Evolutionary conservation across 2,329 filamentous ascomycete genomes (phyloP).

Genomic region (Metarhizium album): DNA sequence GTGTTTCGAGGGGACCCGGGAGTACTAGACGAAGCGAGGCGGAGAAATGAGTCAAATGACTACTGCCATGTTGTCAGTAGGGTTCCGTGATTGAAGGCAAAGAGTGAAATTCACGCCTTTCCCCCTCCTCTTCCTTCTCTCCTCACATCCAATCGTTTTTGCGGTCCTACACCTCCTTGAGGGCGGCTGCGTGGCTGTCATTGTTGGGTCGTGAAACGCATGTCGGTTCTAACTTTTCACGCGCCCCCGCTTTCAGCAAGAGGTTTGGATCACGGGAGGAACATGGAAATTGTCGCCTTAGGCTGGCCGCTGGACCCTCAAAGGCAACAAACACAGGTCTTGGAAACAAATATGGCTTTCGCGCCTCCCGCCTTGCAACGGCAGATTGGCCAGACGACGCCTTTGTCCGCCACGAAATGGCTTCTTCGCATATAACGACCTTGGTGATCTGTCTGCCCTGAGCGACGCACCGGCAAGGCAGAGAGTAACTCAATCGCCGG

Average conservation of each 20-base stretch:
- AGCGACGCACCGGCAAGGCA: slow-evolving; percentile 7
- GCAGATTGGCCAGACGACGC: too few relatives aligned
- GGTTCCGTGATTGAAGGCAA: too few relatives aligned
- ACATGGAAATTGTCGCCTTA: too few relatives aligned
- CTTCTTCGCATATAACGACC: neutral
- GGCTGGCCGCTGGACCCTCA: too few relatives aligned
- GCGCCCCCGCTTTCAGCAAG: too few relatives aligned
- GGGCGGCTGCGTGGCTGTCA: neutral
- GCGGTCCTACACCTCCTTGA: neutral
- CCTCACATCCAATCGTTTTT: neutral
- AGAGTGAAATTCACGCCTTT: neutral
- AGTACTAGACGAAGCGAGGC: neutral
- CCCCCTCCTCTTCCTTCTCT: neutral
- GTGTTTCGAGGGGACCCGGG: neutral
- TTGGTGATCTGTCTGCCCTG: slow-evolving; percentile 7
- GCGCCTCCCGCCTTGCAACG: too few relatives aligned
- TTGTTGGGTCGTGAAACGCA: neutral
- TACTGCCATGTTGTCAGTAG: too few relatives aligned
- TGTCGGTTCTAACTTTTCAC: neutral
- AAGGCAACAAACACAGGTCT: too few relatives aligned
- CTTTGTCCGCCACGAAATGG: neutral
- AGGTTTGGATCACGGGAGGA: too few relatives aligned
- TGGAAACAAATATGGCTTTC: too few relatives aligned
- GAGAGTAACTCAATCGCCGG: neutral
- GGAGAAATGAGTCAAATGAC: too few relatives aligned